Base-by-base conservation (phyloP, 495 filamentous ascomycete genomes). In the Penicillium canescens region DNA sequence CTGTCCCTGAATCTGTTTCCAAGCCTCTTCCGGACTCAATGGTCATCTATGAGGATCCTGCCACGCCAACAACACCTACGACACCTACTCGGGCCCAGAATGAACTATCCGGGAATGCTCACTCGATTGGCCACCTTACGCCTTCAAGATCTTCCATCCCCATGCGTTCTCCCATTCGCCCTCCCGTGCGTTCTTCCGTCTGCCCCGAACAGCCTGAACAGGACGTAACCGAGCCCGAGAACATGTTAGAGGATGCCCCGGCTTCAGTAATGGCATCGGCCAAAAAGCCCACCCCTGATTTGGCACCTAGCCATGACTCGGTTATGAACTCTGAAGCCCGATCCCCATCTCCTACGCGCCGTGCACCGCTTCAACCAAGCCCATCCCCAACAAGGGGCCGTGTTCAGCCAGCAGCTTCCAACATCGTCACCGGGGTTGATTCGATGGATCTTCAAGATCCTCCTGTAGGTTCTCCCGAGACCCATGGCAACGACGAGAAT, bases 41-140 rank as follows among this genome's bases (percentile, higher is more conserved):
- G 51, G 46, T 69, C 24, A 76, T 78, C 26, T 77, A 75, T 26
- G 75, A 78, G 55, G 74, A 78, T 45, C 75, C 75, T 48, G 61
- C 60, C n/a, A 58, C 61, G 13, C 65, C 66, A 16, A 55, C 59
- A 33, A 47, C 60, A 6, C 28, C 28, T 31, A 31, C 28, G 6
- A 31, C 28, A 8, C 28, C 28, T 31, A 31, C 28, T 31, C 28
- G 28, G 5, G 42, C 43, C 8, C 56, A 53, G 35, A 21, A 40
- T 9, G 38, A 47, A 5, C 43, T 40, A 18, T 39, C 52, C 23
- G 31, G 10, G 7, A 44, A 54, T n/a, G 45, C 49, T 5, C 26
- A 37, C 8, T 57, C 56, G 6, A 42, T 54, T 40, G 53, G 51
- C 4, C 38, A 33, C 31, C 47, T 50, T 10, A 56, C 56, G 1